Evolutionary conservation across 345 rosid genomes (phyloP).

Genomic region (Draba incana): DNA sequence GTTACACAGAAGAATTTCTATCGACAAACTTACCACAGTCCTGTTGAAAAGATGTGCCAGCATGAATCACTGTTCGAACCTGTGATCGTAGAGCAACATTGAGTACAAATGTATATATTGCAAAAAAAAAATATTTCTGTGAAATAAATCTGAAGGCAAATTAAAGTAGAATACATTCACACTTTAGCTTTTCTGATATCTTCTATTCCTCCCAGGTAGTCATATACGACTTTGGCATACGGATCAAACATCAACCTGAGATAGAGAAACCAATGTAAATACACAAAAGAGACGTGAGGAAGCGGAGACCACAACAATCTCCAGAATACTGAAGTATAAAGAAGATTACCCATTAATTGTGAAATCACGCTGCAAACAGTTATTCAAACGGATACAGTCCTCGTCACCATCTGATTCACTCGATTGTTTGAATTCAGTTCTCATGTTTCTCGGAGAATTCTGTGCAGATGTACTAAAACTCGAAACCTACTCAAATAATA

Average conservation of each 20-base stretch:
- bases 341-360: conserved; percentile 83
- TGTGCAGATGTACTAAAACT: conserved; percentile 63
- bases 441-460: conserved; percentile 39
- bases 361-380: conserved; percentile 84
- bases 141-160: conserved; percentile 38
- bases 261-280: conserved; percentile 10
- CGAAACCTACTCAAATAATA: conserved; percentile 51
- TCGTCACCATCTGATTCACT: conserved; percentile 52
- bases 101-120: conserved; percentile 27
- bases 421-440: conserved; percentile 45
- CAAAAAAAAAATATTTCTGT: background rate
- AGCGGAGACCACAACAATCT: background rate
- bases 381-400: conserved; percentile 77
- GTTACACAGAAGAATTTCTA: background rate
- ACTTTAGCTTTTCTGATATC: conserved; percentile 93
- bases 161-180: conserved; percentile 59
- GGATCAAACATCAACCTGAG: conserved; percentile 96
- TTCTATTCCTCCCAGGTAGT: conserved; percentile 87
- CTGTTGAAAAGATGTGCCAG: conserved; percentile 67
- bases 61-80: conserved; percentile 69
- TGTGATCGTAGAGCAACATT: conserved; percentile 35
- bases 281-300: conserved; percentile 4
- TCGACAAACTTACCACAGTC: conserved; percentile 60
- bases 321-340: conserved; percentile 6
- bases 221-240: conserved; percentile 74